Percentiles rank a stretch among this genome's conserved stretches.
phyloP scores from a whole-genome alignment of 441 rosid genomes.

The Erodium chrysanthum region DNA sequence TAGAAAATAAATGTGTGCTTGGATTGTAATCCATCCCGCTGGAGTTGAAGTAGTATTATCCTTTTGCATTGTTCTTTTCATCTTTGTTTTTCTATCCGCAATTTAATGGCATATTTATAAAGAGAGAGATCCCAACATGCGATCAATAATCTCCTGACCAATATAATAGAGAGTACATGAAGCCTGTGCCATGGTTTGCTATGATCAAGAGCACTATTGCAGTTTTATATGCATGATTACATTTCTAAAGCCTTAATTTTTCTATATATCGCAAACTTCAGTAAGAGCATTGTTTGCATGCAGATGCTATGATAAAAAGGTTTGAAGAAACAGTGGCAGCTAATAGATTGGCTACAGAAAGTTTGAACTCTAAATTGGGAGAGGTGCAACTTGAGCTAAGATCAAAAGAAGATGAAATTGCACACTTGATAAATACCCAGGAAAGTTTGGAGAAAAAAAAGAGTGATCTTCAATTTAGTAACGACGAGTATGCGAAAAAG shows the following conservation, averaged over 20 bases:
- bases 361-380: conserved; percentile 47
- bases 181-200: neutral
- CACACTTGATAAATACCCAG: conserved; percentile 31
- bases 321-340: conserved; percentile 42
- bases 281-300: conserved; percentile 16
- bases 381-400: conserved; percentile 36
- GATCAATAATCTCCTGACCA: too few relatives aligned
- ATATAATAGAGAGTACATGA: too few relatives aligned
- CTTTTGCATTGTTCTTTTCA: neutral
- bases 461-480: conserved; percentile 34
- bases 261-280: neutral
- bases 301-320: conserved; percentile 51
- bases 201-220: conserved; percentile 6
- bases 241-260: conserved; percentile 5
- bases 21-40: neutral
- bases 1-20: neutral
- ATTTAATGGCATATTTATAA: neutral
- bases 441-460: conserved; percentile 53
- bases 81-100: neutral
- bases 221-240: conserved; percentile 1
- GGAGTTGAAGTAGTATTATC: neutral
- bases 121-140: too few relatives aligned
- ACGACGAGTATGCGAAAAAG: conserved; percentile 35
- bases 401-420: conserved; percentile 49
- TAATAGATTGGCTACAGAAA: conserved; percentile 35